These are phyloP conservation scores for Paecilomyces formosus DNA, from an alignment of 2,329 filamentous ascomycete species.

Conservation along the genomic window DNA sequence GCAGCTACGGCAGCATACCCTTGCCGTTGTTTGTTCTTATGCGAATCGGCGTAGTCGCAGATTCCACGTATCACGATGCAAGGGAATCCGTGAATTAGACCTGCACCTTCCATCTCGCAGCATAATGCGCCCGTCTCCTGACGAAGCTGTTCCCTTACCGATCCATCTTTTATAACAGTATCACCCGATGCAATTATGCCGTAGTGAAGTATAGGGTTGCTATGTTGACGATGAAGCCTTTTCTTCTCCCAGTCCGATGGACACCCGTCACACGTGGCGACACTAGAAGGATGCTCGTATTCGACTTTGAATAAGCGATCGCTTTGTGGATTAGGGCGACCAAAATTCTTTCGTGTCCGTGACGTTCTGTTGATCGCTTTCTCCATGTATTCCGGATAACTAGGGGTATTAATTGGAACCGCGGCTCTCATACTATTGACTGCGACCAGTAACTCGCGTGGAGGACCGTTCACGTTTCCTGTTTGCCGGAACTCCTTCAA, in stretches of 20 bases:
- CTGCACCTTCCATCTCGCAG: slow-evolving; percentile 2
- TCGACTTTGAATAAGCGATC: not conserved
- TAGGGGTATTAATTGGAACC: slow-evolving; percentile 9
- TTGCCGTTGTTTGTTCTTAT: slow-evolving; percentile 2
- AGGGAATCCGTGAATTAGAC: not conserved
- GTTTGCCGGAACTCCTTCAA: slow-evolving; percentile 4
- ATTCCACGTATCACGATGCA: slow-evolving; percentile 1
- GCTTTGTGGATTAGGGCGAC: not conserved
- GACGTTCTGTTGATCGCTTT: not conserved
- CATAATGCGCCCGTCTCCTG: slow-evolving; percentile 6
- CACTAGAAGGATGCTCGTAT: not conserved
- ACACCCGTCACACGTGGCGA: not conserved
- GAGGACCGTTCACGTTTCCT: slow-evolving; percentile 7
- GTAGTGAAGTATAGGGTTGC: slow-evolving; percentile 13
- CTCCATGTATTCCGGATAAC: not conserved
- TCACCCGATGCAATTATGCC: slow-evolving; percentile 5
- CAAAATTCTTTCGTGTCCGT: not conserved
- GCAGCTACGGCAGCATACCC: slow-evolving; percentile 1
- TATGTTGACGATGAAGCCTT: not conserved
- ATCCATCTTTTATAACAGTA: slow-evolving; percentile 1
- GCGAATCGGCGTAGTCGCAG: slow-evolving; percentile 2
- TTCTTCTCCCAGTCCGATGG: not conserved
- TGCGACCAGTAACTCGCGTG: slow-evolving; percentile 3
- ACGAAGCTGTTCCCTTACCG: slow-evolving; percentile 6
- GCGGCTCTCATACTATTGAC: not conserved